Conservation (phyloP, 768 basidiomycete species). For the Leucogyrophana mollusca region DNA sequence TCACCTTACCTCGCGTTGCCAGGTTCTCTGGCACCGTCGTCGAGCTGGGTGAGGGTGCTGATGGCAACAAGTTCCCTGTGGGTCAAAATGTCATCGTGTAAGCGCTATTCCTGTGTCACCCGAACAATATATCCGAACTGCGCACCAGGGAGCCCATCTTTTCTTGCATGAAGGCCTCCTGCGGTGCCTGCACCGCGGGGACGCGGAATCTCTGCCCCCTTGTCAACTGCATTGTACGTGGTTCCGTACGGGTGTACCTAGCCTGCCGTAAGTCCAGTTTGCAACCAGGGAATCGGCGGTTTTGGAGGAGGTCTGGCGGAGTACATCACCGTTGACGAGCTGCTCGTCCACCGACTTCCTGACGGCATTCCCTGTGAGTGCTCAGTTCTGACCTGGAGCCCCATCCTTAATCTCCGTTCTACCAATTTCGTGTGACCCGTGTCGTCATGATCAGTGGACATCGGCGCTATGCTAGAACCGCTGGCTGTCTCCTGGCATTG, state of each 20-base stretch:
- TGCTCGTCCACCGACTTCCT: constrained; percentile 39
- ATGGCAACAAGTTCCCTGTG: constrained; percentile 28
- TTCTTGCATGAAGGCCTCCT: constrained; percentile 35
- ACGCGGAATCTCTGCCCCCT: constrained; percentile 34
- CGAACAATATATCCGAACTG: not conserved
- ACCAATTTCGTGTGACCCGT: too few species aligned
- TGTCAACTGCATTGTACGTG: constrained; percentile 36
- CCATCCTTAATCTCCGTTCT: not conserved
- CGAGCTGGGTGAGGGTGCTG: constrained; percentile 31
- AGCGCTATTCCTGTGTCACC: not conserved
- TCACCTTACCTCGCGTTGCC: too few species aligned
- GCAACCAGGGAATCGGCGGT: constrained; percentile 34
- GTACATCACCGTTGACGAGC: constrained; percentile 35
- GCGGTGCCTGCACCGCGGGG: constrained; percentile 31
- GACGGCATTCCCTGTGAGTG: constrained; percentile 34
- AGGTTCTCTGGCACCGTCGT: constrained; percentile 1
- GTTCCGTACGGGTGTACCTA: not conserved
- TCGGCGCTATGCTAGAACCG: constrained; percentile 48
- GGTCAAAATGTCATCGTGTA: constrained; percentile 33
- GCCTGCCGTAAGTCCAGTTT: not conserved
- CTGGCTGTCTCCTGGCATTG: constrained; percentile 47
- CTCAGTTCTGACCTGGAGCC: not conserved
- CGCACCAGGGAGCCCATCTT: constrained; percentile 40
- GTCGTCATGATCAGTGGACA: constrained; percentile 34
- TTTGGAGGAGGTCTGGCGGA: constrained; percentile 44